These are phyloP conservation scores for Cladosporium halotolerans DNA, from an alignment of 2,329 filamentous ascomycete genomes.

Conservation along the genomic window DNA sequence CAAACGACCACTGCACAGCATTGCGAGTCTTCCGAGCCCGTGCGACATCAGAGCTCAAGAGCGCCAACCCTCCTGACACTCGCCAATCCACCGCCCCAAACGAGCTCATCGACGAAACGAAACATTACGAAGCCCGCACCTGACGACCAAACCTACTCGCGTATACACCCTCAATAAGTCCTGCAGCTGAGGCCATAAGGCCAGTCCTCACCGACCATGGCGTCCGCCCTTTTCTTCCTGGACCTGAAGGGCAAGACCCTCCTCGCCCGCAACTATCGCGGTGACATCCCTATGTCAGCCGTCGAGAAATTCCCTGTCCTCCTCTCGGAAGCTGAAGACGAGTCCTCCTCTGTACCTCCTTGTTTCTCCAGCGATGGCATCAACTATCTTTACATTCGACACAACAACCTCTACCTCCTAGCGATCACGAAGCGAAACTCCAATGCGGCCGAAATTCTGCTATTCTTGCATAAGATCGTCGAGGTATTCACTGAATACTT, in stretches of 20 bases:
- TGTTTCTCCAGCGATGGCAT: constrained; percentile 99
- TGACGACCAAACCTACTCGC: not conserved
- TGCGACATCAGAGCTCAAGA: no score
- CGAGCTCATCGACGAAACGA: not conserved
- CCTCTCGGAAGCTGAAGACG: constrained; percentile 96
- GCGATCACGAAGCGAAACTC: constrained; percentile 97
- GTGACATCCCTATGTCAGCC: constrained; percentile 97
- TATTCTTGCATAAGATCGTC: constrained; percentile 96
- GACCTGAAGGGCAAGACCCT: constrained; percentile 99
- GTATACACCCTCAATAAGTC: not conserved
- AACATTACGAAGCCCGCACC: not conserved
- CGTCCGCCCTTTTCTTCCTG: constrained; percentile 95
- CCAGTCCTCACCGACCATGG: constrained; percentile 55
- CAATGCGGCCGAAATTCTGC: constrained; percentile 95
- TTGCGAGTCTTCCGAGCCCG: no score
- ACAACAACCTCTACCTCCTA: constrained; percentile 98
- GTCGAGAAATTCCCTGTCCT: constrained; percentile 97
- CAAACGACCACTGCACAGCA: no score
- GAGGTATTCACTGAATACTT: constrained; percentile 99
- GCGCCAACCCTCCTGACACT: constrained; percentile 1
- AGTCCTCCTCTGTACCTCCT: constrained; percentile 91
- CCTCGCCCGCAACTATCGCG: constrained; percentile 94
- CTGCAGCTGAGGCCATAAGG: constrained; percentile 2
- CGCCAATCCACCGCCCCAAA: no score
- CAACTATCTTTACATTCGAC: constrained; percentile 98